Evolutionary conservation across 805 yeast genomes (phyloP).

Genomic region (Metschnikowia cubensis): DNA sequence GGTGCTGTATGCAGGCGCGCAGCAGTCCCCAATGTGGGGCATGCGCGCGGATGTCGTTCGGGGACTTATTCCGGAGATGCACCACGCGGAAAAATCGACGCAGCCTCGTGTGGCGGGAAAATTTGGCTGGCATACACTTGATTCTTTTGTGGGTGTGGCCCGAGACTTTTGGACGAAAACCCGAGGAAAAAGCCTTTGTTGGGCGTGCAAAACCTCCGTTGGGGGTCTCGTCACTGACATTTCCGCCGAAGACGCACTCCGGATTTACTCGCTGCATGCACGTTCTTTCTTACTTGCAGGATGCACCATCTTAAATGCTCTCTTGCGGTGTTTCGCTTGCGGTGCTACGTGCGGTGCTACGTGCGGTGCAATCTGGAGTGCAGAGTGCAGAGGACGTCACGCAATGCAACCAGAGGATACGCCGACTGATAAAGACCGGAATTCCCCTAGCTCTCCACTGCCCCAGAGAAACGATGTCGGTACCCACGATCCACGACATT

Average conservation of each 20-base stretch:
- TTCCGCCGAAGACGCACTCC: slow-evolving; percentile 5
- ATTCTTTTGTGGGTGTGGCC: neutral
- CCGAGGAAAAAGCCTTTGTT: neutral
- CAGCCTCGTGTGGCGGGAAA: neutral
- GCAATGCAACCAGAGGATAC: neutral
- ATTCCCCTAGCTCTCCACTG: neutral
- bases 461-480: slow-evolving; percentile 4
- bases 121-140: neutral
- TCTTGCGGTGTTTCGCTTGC: too few relatives aligned
- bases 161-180: neutral
- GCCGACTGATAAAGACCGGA: neutral
- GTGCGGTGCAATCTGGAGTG: neutral
- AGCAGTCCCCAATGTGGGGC: neutral
- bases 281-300: neutral
- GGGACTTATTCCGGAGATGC: slow-evolving; percentile 2
- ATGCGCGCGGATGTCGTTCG: neutral
- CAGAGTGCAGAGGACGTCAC: neutral
- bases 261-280: slow-evolving; percentile 3
- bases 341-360: too few relatives aligned
- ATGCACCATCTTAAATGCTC: neutral
- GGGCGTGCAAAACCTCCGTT: neutral
- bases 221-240: neutral
- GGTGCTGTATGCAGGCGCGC: neutral
- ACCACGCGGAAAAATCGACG: neutral
- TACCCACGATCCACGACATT: slow-evolving; percentile 35